phyloP scores from a whole-genome alignment of 2,329 filamentous ascomycete genomes.

The Catunica adiposa region DNA sequence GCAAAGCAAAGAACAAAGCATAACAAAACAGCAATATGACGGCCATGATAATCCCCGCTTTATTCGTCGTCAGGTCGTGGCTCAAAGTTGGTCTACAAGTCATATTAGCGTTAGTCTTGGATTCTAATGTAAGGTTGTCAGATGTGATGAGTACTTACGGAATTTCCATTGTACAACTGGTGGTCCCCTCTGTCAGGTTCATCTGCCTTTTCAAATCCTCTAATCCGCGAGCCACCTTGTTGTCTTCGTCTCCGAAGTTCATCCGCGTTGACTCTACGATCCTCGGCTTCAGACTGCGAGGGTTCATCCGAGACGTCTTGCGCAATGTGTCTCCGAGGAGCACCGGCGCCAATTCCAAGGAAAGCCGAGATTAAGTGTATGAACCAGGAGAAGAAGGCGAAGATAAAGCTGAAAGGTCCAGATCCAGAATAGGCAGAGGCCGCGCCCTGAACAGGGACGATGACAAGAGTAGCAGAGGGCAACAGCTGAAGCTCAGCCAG shows the following conservation, averaged over 20 bases:
- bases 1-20: too few relatives aligned
- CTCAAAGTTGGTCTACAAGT: conserved; percentile 47
- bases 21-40: background rate
- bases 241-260: conserved; percentile 10
- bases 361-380: conserved; percentile 13
- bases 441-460: conserved; percentile 48
- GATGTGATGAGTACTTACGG: conserved; percentile 36
- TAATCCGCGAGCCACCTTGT: conserved; percentile 16
- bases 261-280: background rate
- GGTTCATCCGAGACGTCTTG: background rate
- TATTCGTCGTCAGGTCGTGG: conserved; percentile 45
- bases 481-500: conserved; percentile 55
- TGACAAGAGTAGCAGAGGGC: conserved; percentile 67
- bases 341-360: conserved; percentile 4
- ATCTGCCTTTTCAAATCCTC: conserved; percentile 14
- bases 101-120: conserved; percentile 3
- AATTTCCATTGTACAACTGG: conserved; percentile 84
- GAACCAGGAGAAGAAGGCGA: conserved; percentile 24
- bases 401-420: conserved; percentile 20
- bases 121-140: too few relatives aligned
- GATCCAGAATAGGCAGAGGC: conserved; percentile 25
- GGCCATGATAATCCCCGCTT: conserved; percentile 3
- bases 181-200: conserved; percentile 39
- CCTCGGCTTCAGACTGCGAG: background rate
- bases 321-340: conserved; percentile 16